Evolutionary conservation across 306 rosid species (phyloP).

Genomic region (Castanospermum australe): DNA sequence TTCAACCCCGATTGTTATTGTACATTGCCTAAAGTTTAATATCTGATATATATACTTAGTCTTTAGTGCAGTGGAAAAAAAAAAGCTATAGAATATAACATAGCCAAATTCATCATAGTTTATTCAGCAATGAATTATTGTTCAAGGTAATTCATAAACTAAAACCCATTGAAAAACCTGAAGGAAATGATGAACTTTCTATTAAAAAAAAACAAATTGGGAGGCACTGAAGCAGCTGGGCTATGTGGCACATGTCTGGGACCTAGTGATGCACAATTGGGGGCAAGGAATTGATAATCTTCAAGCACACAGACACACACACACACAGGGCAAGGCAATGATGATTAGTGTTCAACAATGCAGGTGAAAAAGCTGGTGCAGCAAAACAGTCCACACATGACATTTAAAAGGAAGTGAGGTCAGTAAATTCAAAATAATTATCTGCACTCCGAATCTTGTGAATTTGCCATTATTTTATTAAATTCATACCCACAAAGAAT

Average conservation of each 20-base stretch:
- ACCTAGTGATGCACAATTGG: background rate
- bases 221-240: background rate
- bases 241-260: background rate
- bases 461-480: background rate
- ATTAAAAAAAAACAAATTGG: background rate
- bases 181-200: background rate
- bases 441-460: background rate
- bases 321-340: background rate
- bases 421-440: background rate
- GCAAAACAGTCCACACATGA: background rate
- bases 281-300: background rate
- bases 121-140: background rate
- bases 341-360: background rate
- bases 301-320: background rate
- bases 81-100: background rate
- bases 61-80: background rate
- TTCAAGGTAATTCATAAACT: background rate
- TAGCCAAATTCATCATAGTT: background rate
- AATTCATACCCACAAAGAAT: background rate
- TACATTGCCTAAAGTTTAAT: background rate
- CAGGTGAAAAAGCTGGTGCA: background rate
- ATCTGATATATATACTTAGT: background rate
- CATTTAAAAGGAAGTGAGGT: background rate
- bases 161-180: background rate
- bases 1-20: background rate